Evolutionary conservation across 441 rosid genomes (phyloP).

Genomic region (Syzygium syzygioides): DNA sequence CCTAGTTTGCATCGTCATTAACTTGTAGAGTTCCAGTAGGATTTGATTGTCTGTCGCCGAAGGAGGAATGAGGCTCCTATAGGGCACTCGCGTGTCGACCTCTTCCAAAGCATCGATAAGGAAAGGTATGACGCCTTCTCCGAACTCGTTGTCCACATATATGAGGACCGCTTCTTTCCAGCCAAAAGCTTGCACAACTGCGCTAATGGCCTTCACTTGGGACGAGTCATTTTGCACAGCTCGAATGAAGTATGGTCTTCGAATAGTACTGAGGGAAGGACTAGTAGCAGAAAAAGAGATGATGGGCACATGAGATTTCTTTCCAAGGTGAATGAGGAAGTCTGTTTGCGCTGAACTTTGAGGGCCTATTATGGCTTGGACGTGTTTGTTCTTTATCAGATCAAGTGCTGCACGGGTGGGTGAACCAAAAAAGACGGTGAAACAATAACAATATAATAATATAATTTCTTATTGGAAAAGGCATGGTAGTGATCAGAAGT

Average conservation of each 20-base stretch:
- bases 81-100: conserved; percentile 28
- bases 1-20: conserved; percentile 49
- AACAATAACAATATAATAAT: background rate
- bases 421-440: background rate
- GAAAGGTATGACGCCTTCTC: conserved; percentile 42
- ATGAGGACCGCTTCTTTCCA: conserved; percentile 58
- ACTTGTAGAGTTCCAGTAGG: conserved; percentile 33
- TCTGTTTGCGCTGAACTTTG: background rate
- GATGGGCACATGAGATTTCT: conserved; percentile 46
- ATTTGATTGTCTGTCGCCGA: conserved; percentile 35
- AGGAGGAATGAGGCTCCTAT: conserved; percentile 33
- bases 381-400: background rate
- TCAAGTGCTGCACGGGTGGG: background rate
- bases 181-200: conserved; percentile 37
- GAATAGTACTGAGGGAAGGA: conserved; percentile 33
- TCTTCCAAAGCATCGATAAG: conserved; percentile 40
- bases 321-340: conserved; percentile 31
- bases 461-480: background rate
- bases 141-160: conserved; percentile 40
- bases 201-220: conserved; percentile 42
- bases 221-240: conserved; percentile 31
- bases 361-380: background rate
- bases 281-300: conserved; percentile 60
- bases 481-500: background rate
- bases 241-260: conserved; percentile 44